A percentile compares a stretch with the other conserved stretches of the same genome.
Conservation (phyloP, 169 alveolate genomes). For the Plasmodium falciparum region DNA sequence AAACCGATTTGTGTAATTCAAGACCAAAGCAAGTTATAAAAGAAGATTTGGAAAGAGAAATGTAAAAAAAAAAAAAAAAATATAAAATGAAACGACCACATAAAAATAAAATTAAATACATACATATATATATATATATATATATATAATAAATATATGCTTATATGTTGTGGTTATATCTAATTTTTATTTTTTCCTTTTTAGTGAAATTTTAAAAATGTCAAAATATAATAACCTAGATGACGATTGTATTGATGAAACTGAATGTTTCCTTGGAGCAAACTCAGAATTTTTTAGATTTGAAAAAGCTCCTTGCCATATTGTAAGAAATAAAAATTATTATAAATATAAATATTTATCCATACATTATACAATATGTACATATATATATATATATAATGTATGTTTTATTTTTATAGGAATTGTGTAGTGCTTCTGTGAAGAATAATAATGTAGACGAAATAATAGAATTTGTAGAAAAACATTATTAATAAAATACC, state of each 20-base stretch:
- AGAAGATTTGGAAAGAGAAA: constrained; percentile 70
- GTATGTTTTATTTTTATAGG: constrained; percentile 7
- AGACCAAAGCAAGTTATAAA: constrained; percentile 70
- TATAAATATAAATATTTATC: neutral
- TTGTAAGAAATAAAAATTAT: constrained; percentile 5
- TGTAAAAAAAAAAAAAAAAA: constrained; percentile 32
- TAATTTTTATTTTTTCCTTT: neutral
- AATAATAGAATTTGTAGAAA: constrained; percentile 41
- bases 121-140: neutral
- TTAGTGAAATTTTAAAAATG: constrained; percentile 69
- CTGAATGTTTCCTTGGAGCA: constrained; percentile 38
- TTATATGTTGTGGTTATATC: neutral
- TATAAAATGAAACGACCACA: neutral
- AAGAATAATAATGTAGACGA: constrained; percentile 48
- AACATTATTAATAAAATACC: constrained; percentile 10
- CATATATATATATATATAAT: neutral
- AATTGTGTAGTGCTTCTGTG: constrained; percentile 52
- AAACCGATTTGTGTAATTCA: constrained; percentile 63
- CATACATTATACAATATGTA: neutral
- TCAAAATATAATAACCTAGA: constrained; percentile 65
- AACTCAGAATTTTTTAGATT: constrained; percentile 72
- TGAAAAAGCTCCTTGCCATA: constrained; percentile 63
- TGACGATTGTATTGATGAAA: constrained; percentile 48
- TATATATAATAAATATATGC: neutral
- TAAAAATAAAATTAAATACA: neutral